phyloP scores from a whole-genome alignment of 2,329 filamentous ascomycete species.

The Fusarium vanettenii region DNA sequence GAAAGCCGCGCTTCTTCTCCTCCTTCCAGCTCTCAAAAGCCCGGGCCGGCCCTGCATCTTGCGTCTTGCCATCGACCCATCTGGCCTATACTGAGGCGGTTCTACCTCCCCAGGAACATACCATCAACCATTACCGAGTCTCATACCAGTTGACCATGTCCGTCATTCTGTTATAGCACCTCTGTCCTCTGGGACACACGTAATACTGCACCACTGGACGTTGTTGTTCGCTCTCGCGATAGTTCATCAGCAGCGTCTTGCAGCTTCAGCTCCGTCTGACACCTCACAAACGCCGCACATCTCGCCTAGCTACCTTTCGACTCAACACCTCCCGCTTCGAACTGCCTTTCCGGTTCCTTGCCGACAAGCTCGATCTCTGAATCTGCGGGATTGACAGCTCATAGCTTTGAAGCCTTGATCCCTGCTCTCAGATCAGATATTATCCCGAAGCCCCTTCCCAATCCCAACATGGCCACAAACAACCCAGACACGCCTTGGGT shows the following conservation, averaged over 20 bases:
- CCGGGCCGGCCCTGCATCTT: slow-evolving; percentile 38
- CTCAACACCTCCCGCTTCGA: not conserved
- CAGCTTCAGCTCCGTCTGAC: slow-evolving; percentile 38
- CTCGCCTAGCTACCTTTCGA: not conserved
- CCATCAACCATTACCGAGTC: slow-evolving; percentile 22
- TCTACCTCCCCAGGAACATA: slow-evolving; percentile 14
- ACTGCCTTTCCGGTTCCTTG: slow-evolving; percentile 8
- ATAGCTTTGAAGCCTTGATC: slow-evolving; percentile 11
- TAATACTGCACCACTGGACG: slow-evolving; percentile 23
- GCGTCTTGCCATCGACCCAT: slow-evolving; percentile 36
- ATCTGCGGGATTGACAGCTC: slow-evolving; percentile 11
- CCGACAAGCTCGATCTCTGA: slow-evolving; percentile 12
- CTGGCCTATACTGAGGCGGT: slow-evolving; percentile 20
- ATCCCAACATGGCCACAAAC: slow-evolving; percentile 45
- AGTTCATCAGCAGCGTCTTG: slow-evolving; percentile 34
- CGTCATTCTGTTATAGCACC: slow-evolving; percentile 50
- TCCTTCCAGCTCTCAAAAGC: slow-evolving; percentile 41
- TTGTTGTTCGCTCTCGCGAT: slow-evolving; percentile 14
- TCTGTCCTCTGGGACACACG: slow-evolving; percentile 52
- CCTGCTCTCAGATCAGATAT: slow-evolving; percentile 27
- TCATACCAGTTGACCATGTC: slow-evolving; percentile 48
- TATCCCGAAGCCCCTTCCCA: slow-evolving; percentile 43
- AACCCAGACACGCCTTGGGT: slow-evolving; percentile 48
- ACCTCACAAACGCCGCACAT: slow-evolving; percentile 17
- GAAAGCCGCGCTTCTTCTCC: slow-evolving; percentile 38